phyloP scores from a whole-genome alignment of 2,329 filamentous ascomycete genomes.

The Plectosphaerella sp. region DNA sequence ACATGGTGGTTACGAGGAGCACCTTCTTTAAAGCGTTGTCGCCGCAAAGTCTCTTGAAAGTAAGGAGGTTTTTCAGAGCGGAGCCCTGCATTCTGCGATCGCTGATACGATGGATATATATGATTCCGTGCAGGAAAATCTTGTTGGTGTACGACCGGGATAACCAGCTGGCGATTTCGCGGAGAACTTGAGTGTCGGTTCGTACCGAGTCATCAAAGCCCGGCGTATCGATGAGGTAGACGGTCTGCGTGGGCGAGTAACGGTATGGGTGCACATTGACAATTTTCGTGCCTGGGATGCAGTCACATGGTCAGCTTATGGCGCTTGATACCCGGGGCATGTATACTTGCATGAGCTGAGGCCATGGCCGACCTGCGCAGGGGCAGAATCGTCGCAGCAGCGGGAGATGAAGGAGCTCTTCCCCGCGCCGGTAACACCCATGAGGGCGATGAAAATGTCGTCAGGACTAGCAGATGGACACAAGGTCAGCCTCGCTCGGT shows the following conservation, averaged over 20 bases:
- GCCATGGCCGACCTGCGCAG: slow-evolving; percentile 13
- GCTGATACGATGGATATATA: slow-evolving; percentile 33
- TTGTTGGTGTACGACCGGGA: slow-evolving; percentile 16
- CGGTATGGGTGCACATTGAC: not conserved
- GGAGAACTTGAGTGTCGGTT: slow-evolving; percentile 33
- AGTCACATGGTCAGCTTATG: not conserved
- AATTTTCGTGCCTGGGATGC: not conserved
- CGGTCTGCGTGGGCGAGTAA: not conserved
- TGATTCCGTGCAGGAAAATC: slow-evolving; percentile 26
- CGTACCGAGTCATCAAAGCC: slow-evolving; percentile 37
- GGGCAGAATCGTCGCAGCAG: slow-evolving; percentile 5
- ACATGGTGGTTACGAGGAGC: slow-evolving; percentile 29
- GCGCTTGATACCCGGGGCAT: not conserved
- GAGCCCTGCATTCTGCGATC: slow-evolving; percentile 27
- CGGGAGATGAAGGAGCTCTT: slow-evolving; percentile 24
- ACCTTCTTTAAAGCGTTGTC: slow-evolving; percentile 25
- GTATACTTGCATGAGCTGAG: slow-evolving; percentile 13
- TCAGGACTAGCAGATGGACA: too few species aligned
- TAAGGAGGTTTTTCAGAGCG: slow-evolving; percentile 25
- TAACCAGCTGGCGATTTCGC: slow-evolving; percentile 28
- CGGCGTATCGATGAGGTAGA: slow-evolving; percentile 35
- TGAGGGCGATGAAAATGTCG: slow-evolving; percentile 3
- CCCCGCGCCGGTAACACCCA: slow-evolving; percentile 20
- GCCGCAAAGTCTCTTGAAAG: slow-evolving; percentile 33
- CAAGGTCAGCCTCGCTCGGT: too few species aligned